Evolutionary conservation across 1,284 basidiomycete genomes (phyloP), one percentile per base, ranked within the genome.

Genomic region (Microbotryum intermedium): DNA sequence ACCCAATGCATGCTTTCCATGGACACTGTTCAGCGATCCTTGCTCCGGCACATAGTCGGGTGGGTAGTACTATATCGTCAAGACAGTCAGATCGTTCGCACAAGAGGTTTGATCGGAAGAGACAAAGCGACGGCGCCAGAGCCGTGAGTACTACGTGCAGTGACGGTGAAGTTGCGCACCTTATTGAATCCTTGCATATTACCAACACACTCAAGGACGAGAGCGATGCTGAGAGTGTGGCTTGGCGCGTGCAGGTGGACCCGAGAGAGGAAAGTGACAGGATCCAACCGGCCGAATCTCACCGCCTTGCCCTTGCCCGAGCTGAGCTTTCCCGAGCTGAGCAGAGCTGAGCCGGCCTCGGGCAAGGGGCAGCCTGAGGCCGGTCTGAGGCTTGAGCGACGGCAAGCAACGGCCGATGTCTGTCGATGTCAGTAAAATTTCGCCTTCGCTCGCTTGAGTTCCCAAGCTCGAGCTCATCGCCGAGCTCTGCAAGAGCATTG

Each of bases 31-130:
- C 55, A 94, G 81, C 50, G 84, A 83, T 72, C 87, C 84, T 71
- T 87, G 83, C 69, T 83, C 81, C 3, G 82, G 84, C 68, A 94
- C 90, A 70, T 86, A 95, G 72, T 95, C 91, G 2, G 92, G 91
- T 0, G 92, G 91, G 69, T 93, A 92, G 74, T 95, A 97, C 75
- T 91, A 10, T 1, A 5, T 21, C 13, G 29, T 11, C 20, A 4
- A 25, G n/a, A 9, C 7, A 20, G 20, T 20, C 46, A 23, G 21
- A 28, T 48, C 9, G 23, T 7, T 23, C 10, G 28, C 46, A 48
- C 6, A 28, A 23, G 28, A 11, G 23, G 20, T 23, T 13, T 20
- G 46, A 26, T 23, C 46, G 21, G 46, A 5, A 48, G 10, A 11
- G n/a, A 48, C 10, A 9, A n/a, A 23, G 46, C 46, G 26, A 23